phyloP scores from a whole-genome alignment of 257 asterid species.

The Solanum pimpinellifolium region DNA sequence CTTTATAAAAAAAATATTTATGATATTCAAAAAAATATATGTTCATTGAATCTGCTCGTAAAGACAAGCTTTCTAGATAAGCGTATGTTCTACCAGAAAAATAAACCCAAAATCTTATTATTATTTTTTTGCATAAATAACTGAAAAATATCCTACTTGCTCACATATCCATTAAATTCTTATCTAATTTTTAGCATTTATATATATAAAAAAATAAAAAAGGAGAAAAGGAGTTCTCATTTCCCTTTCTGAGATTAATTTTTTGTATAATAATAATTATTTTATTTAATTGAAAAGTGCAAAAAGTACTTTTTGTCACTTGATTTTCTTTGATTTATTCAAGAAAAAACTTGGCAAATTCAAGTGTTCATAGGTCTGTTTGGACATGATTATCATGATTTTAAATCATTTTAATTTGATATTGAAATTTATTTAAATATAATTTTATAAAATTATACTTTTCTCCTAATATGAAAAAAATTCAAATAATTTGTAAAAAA shows the following conservation, averaged over 20 bases:
- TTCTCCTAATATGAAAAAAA: background rate
- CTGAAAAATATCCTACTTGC: background rate
- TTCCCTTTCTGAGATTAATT: background rate
- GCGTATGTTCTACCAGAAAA: background rate
- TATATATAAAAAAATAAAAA: too few species aligned
- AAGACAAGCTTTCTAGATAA: background rate
- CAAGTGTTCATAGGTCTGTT: background rate
- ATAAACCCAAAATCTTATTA: background rate
- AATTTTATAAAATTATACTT: too few species aligned
- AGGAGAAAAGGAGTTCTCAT: background rate
- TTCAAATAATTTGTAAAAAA: background rate
- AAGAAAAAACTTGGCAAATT: background rate
- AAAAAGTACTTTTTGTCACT: background rate
- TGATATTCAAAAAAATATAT: too few species aligned
- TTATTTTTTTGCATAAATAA: background rate
- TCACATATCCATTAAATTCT: background rate
- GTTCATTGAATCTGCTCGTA: background rate
- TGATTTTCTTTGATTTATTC: background rate
- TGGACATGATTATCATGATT: background rate
- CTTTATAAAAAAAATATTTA: background rate
- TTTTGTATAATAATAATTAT: background rate
- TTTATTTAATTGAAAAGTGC: background rate
- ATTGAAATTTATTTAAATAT: background rate
- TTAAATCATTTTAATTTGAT: background rate
- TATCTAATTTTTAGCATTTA: too few species aligned